Conservation (phyloP, 306 rosid genomes). For the Prunus mira region DNA sequence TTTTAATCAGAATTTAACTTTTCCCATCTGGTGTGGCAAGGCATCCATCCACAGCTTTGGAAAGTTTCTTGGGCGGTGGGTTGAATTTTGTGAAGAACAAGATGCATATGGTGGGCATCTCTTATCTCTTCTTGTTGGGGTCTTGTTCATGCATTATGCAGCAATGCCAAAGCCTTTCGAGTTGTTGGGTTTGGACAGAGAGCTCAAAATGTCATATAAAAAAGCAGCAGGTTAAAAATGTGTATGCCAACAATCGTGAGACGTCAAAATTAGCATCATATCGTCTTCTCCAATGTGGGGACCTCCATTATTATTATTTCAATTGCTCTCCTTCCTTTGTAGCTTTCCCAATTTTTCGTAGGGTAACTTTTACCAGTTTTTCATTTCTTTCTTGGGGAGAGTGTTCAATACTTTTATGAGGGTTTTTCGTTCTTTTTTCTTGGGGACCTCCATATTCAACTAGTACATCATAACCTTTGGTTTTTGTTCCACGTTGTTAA, state of each 20-base stretch:
- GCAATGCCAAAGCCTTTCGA: neutral
- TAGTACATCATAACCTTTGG: neutral
- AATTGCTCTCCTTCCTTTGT: neutral
- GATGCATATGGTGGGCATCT: slow-evolving; percentile 11
- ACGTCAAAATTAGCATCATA: slow-evolving; percentile 8
- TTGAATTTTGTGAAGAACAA: neutral
- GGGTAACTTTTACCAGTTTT: no score
- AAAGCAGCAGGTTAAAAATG: neutral
- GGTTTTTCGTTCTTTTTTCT: neutral
- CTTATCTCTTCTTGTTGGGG: neutral
- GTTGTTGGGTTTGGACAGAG: neutral
- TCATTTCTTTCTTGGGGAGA: neutral
- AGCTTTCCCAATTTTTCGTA: neutral
- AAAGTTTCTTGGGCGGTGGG: neutral
- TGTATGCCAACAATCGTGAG: neutral
- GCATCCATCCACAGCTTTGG: neutral
- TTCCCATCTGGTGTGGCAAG: neutral
- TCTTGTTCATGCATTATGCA: slow-evolving; percentile 4
- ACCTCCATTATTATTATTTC: neutral
- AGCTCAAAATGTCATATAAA: neutral
- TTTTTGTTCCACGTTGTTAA: neutral
- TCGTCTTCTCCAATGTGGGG: slow-evolving; percentile 7
- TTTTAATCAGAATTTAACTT: neutral
- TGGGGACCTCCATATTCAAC: neutral
- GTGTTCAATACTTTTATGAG: neutral